Evolutionary conservation across 306 rosid genomes (phyloP).

Genomic region (Pterocarpus macrocarpus): DNA sequence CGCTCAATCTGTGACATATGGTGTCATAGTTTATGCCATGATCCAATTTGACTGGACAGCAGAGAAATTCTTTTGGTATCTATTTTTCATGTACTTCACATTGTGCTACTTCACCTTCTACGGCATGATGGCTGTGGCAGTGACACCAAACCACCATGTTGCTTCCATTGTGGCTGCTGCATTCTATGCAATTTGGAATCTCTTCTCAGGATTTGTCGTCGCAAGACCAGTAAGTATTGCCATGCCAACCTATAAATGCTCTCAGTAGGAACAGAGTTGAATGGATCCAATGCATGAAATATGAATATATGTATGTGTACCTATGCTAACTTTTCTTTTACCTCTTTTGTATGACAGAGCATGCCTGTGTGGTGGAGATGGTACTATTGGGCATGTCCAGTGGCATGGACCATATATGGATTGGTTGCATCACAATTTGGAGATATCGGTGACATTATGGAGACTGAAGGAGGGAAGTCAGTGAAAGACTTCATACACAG

Average conservation of each 20-base stretch:
- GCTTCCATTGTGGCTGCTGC: constrained; percentile 66
- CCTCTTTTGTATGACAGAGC: constrained; percentile 22
- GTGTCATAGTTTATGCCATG: constrained; percentile 70
- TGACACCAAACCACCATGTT: constrained; percentile 70
- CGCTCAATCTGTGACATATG: constrained; percentile 54
- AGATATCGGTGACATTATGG: constrained; percentile 34
- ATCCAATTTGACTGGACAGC: constrained; percentile 69
- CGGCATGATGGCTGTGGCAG: constrained; percentile 70
- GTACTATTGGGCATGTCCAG: constrained; percentile 84
- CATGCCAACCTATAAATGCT: too few relatives aligned
- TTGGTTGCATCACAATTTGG: constrained; percentile 74
- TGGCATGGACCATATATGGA: constrained; percentile 83
- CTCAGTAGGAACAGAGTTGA: background rate
- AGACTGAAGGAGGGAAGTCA: background rate
- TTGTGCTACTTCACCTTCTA: constrained; percentile 72
- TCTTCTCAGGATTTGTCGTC: constrained; percentile 69
- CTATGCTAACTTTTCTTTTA: too few relatives aligned
- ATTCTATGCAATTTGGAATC: constrained; percentile 66
- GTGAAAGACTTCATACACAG: constrained; percentile 44
- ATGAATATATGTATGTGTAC: background rate
- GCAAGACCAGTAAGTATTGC: constrained; percentile 61
- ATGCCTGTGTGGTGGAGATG: constrained; percentile 84
- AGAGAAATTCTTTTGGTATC: constrained; percentile 66
- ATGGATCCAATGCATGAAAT: background rate
- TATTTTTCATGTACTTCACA: constrained; percentile 69